Evolutionary conservation across 179 eudicot genomes (phyloP).

Genomic region (Amaranthus tricolor): DNA sequence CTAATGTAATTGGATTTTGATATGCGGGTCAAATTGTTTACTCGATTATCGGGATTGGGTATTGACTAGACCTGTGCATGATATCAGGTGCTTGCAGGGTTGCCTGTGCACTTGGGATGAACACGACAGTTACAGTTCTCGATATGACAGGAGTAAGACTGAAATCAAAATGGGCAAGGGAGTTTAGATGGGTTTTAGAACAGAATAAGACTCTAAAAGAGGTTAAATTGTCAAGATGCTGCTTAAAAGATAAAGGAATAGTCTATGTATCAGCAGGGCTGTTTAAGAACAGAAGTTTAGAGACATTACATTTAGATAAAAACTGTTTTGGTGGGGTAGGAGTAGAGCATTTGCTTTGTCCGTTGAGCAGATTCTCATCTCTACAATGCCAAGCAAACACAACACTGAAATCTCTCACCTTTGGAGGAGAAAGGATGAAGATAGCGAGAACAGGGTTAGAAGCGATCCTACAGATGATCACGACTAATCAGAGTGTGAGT

Average conservation of each 20-base stretch:
- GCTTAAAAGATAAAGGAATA: constrained; percentile 73
- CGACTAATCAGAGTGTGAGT: constrained; percentile 63
- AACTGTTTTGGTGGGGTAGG: constrained; percentile 73
- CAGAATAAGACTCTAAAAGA: constrained; percentile 68
- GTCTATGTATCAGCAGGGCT: constrained; percentile 86
- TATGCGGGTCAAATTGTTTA: too few species aligned
- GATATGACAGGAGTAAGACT: constrained; percentile 77
- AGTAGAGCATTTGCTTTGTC: constrained; percentile 81
- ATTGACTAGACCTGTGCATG: too few species aligned
- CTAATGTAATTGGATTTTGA: too few species aligned
- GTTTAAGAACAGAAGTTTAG: constrained; percentile 62
- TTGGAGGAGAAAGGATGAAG: constrained; percentile 71
- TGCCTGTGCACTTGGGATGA: constrained; percentile 73
- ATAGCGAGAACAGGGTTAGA: constrained; percentile 68
- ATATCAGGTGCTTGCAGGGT: constrained; percentile 62
- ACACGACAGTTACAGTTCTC: constrained; percentile 64
- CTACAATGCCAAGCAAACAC: constrained; percentile 79
- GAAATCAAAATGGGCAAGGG: constrained; percentile 84
- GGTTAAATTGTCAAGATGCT: constrained; percentile 61
- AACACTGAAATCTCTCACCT: constrained; percentile 53
- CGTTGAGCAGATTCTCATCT: constrained; percentile 75
- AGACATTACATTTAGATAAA: constrained; percentile 54
- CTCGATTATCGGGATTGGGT: too few species aligned
- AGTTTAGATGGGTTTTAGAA: constrained; percentile 79
- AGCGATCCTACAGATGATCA: constrained; percentile 71